phyloP scores from a whole-genome alignment of 768 basidiomycete genomes.

The Lentinula boryana region DNA sequence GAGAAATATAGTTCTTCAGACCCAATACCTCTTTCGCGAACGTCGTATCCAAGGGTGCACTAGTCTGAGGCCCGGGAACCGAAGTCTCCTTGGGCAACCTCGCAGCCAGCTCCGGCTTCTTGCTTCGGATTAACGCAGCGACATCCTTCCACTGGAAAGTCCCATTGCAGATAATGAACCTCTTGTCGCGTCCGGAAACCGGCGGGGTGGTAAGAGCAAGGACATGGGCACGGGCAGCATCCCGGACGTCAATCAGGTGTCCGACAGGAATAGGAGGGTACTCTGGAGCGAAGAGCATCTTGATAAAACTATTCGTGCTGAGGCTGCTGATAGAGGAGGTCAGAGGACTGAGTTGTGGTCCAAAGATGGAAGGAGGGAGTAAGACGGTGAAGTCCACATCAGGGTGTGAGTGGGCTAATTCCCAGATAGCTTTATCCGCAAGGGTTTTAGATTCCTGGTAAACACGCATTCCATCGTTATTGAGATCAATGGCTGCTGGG shows the following conservation, averaged over 20 bases:
- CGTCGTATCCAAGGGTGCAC: conserved; percentile 4
- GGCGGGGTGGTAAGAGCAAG: conserved; percentile 8
- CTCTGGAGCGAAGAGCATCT: conserved; percentile 3
- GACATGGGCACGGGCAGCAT: conserved; percentile 10
- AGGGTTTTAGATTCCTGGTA: conserved; percentile 4
- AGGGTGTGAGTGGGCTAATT: conserved; percentile 1
- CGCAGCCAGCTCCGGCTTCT: conserved; percentile 4
- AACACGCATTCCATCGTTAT: background rate
- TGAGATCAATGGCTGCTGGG: background rate
- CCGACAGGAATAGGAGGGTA: conserved; percentile 4
- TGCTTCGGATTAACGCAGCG: background rate
- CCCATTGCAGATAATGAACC: conserved; percentile 2
- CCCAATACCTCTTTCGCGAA: conserved; percentile 5
- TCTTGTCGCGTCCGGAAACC: conserved; percentile 1
- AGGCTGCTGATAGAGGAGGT: background rate
- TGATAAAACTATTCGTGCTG: conserved; percentile 1
- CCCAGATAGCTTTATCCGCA: conserved; percentile 7
- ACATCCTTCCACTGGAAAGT: conserved; percentile 5
- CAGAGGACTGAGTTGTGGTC: conserved; percentile 14
- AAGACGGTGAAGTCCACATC: conserved; percentile 9
- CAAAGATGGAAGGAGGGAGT: conserved; percentile 14
- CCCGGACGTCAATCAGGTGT: conserved; percentile 12
- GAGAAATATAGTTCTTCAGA: conserved; percentile 4
- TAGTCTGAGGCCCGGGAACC: conserved; percentile 3
- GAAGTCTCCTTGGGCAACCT: conserved; percentile 2